These are phyloP conservation scores for Globomyces pollinis-pini DNA, from an alignment of 192 early-diverging fungal genomes.

Conservation along the genomic window DNA sequence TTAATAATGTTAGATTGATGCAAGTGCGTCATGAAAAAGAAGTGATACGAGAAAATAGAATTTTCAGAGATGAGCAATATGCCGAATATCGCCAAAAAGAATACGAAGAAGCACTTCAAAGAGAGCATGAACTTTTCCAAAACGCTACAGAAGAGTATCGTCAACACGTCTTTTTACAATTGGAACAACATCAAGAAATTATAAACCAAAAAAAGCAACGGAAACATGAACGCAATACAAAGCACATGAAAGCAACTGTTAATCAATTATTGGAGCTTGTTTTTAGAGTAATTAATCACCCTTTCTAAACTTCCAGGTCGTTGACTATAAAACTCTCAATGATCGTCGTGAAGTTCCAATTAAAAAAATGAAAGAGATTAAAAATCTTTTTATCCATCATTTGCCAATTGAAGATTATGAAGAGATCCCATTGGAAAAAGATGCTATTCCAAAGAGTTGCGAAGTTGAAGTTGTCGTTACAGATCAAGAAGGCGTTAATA, in stretches of 20 bases:
- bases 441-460: slow-evolving; percentile 18
- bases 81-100: slow-evolving; percentile 44
- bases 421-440: slow-evolving; percentile 30
- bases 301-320: slow-evolving; percentile 22
- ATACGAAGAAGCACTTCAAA: slow-evolving; percentile 43
- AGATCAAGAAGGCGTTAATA: not conserved
- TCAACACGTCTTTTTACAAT: slow-evolving; percentile 28
- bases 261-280: slow-evolving; percentile 39
- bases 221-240: slow-evolving; percentile 22
- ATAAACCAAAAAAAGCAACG: slow-evolving; percentile 26
- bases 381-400: slow-evolving; percentile 42
- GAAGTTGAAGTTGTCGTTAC: slow-evolving; percentile 1
- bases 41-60: slow-evolving; percentile 44
- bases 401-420: slow-evolving; percentile 27
- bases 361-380: slow-evolving; percentile 48
- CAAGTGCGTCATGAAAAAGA: slow-evolving; percentile 50
- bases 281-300: slow-evolving; percentile 30
- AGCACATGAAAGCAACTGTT: slow-evolving; percentile 26
- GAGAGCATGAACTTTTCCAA: slow-evolving; percentile 35
- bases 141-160: slow-evolving; percentile 36
- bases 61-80: slow-evolving; percentile 47
- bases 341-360: slow-evolving; percentile 38
- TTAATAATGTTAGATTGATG: slow-evolving; percentile 26
- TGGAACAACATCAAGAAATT: slow-evolving; percentile 44
- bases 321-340: slow-evolving; percentile 44